Conservation (phyloP, 208 protist species). For the Tritrichomonas foetus region DNA sequence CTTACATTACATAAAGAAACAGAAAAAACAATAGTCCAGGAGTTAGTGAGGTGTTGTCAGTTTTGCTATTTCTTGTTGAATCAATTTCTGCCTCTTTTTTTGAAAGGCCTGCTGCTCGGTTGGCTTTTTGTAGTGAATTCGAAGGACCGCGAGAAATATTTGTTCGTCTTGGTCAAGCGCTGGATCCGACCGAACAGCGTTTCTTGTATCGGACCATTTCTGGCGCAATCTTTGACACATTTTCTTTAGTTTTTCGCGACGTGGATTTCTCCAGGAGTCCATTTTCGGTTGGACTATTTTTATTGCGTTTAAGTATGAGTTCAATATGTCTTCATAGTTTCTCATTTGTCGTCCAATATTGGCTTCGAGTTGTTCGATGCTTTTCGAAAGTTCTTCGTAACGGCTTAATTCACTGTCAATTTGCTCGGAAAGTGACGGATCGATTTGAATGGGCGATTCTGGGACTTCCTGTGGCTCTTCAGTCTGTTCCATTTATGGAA, state of each 20-base stretch:
- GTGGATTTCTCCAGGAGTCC: neutral
- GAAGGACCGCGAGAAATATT: neutral
- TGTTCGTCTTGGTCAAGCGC: neutral
- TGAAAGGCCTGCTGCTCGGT: no score
- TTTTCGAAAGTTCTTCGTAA: neutral
- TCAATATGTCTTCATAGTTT: neutral
- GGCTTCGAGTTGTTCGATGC: neutral
- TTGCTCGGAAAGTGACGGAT: neutral
- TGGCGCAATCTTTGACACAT: neutral
- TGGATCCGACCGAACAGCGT: neutral
- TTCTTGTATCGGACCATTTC: constrained; percentile 19
- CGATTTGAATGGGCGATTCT: no score
- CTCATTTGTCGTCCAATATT: neutral
- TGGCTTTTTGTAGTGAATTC: neutral
- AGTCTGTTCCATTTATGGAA: no score
- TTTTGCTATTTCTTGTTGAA: no score
- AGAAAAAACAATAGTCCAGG: no score
- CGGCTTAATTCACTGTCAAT: neutral
- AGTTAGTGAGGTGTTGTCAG: no score
- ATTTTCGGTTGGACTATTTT: constrained; percentile 11
- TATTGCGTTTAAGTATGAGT: neutral
- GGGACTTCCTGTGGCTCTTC: no score
- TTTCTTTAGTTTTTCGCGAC: neutral
- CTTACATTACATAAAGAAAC: no score
- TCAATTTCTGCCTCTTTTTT: no score